phyloP scores from a whole-genome alignment of 768 basidiomycete species.

The Boletus vinaceobasis region DNA sequence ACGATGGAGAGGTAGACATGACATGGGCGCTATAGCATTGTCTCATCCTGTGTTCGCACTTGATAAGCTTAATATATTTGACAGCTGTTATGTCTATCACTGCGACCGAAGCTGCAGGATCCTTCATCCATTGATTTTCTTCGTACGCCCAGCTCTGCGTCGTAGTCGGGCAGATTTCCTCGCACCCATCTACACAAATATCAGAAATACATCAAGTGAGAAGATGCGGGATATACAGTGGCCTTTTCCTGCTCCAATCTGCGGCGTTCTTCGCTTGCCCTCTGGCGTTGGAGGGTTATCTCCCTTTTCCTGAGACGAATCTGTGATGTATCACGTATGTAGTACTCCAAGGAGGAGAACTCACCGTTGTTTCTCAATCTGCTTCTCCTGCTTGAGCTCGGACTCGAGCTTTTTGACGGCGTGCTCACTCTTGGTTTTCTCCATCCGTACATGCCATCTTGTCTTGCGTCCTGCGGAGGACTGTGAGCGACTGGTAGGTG shows the following conservation, averaged over 20 bases:
- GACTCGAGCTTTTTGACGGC: slow-evolving; percentile 71
- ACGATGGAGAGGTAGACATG: slow-evolving; percentile 70
- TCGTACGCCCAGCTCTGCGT: slow-evolving; percentile 69
- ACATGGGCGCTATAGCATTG: slow-evolving; percentile 64
- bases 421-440: slow-evolving; percentile 57
- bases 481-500: slow-evolving; percentile 56
- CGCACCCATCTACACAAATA: slow-evolving; percentile 64
- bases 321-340: not conserved
- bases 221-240: slow-evolving; percentile 8
- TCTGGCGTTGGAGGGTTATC: slow-evolving; percentile 67
- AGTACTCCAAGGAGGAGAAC: slow-evolving; percentile 4
- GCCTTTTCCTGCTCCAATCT: slow-evolving; percentile 45
- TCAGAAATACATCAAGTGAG: not conserved
- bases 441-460: slow-evolving; percentile 70
- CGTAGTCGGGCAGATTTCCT: slow-evolving; percentile 71
- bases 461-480: slow-evolving; percentile 63
- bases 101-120: not conserved
- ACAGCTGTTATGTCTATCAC: slow-evolving; percentile 8
- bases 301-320: slow-evolving; percentile 51
- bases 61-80: slow-evolving; percentile 3
- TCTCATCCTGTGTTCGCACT: not conserved
- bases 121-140: slow-evolving; percentile 75
- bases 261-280: slow-evolving; percentile 67
- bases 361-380: slow-evolving; percentile 61
- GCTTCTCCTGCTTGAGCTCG: slow-evolving; percentile 76